phyloP scores from a whole-genome alignment of 768 basidiomycete genomes.

The Mycena rebaudengoi region DNA sequence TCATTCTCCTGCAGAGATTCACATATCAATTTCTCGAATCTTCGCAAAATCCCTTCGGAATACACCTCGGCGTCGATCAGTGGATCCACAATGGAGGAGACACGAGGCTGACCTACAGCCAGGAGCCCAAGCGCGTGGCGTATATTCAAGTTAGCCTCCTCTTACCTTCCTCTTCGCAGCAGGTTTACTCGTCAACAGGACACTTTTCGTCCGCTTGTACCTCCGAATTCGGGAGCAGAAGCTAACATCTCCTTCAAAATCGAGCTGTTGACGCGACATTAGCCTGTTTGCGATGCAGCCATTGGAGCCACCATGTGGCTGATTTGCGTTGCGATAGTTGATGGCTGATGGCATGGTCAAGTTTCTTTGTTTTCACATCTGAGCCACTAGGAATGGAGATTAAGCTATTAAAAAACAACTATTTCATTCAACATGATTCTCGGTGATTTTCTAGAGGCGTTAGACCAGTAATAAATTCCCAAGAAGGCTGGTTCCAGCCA shows the following conservation, averaged over 20 bases:
- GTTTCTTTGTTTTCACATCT: too few relatives aligned
- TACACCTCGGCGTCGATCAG: slow-evolving; percentile 20
- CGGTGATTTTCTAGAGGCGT: too few relatives aligned
- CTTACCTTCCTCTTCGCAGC: not conserved
- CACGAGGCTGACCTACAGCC: slow-evolving; percentile 18
- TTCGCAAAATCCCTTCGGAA: slow-evolving; percentile 12
- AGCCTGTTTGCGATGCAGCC: too few relatives aligned
- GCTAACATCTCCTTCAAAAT: slow-evolving; percentile 53
- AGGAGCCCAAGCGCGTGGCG: slow-evolving; percentile 16
- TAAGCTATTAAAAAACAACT: too few relatives aligned
- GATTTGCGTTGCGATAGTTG: too few relatives aligned
- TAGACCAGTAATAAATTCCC: too few relatives aligned
- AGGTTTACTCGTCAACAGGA: not conserved
- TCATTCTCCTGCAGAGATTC: slow-evolving; percentile 24
- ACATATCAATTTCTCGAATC: slow-evolving; percentile 18
- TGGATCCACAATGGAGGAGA: slow-evolving; percentile 25
- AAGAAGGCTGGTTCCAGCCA: too few relatives aligned
- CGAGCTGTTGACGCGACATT: slow-evolving; percentile 48
- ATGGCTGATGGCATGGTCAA: too few relatives aligned
- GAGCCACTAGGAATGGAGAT: too few relatives aligned
- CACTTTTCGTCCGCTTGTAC: slow-evolving; percentile 18
- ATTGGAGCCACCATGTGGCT: too few relatives aligned
- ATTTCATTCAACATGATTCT: too few relatives aligned
- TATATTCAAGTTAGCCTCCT: slow-evolving; percentile 15
- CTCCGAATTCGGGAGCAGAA: slow-evolving; percentile 40